Conservation (phyloP, 2,329 filamentous ascomycete species). For the Ophiostoma sp. region DNA sequence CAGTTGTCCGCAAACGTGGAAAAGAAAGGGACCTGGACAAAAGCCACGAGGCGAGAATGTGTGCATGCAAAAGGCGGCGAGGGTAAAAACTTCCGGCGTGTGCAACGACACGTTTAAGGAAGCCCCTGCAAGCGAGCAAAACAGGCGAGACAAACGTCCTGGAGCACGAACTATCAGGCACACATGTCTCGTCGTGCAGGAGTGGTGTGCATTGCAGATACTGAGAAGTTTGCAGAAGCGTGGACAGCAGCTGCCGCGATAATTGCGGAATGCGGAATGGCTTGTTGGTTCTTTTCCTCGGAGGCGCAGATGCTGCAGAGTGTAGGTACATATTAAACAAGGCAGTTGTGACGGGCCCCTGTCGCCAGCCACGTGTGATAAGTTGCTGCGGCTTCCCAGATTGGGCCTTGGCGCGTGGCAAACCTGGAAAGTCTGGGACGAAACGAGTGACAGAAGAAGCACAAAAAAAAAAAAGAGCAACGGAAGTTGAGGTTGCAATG, state of each 20-base stretch:
- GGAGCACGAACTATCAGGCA: not conserved
- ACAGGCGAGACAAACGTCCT: not conserved
- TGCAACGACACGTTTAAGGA: not conserved
- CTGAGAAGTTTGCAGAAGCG: not conserved
- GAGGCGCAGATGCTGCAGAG: not conserved
- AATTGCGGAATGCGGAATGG: not conserved
- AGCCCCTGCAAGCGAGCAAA: not conserved
- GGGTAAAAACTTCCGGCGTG: not conserved
- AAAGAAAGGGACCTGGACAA: not conserved
- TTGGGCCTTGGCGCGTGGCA: conserved; percentile 12
- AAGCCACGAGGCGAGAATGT: not conserved
- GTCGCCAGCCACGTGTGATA: conserved; percentile 20
- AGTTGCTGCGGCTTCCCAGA: conserved; percentile 3
- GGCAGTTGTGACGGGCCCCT: conserved; percentile 1
- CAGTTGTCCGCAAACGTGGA: not conserved
- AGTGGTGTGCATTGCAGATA: not conserved
- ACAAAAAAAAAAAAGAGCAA: not conserved
- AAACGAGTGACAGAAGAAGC: not conserved
- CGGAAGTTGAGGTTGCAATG: not conserved
- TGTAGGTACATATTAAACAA: not conserved
- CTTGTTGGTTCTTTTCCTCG: not conserved
- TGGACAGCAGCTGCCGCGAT: not conserved
- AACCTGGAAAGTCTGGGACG: not conserved
- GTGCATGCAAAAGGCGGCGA: not conserved
- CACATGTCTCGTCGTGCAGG: not conserved